These are phyloP conservation scores for Psidium friedrichsthalianum DNA, from an alignment of 345 rosid genomes.

Conservation along the genomic window DNA sequence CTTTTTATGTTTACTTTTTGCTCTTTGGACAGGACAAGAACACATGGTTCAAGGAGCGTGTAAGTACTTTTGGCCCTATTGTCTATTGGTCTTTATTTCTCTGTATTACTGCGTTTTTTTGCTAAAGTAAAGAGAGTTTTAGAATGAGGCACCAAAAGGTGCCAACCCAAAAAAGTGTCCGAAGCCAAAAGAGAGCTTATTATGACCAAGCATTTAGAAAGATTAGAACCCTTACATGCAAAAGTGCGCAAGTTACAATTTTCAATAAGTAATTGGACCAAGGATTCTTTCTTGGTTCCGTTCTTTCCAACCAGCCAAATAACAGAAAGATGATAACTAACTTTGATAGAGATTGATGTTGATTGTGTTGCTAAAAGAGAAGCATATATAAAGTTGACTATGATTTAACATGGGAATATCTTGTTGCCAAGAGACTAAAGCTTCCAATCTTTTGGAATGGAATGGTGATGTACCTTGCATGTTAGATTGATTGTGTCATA, in stretches of 20 bases:
- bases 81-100: neutral
- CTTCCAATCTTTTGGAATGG: neutral
- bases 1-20: neutral
- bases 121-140: neutral
- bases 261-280: neutral
- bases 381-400: neutral
- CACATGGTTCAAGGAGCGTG: conserved; percentile 67
- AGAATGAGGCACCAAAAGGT: neutral
- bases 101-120: neutral
- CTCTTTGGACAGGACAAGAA: conserved; percentile 43
- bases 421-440: neutral
- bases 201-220: neutral
- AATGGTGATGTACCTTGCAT: neutral
- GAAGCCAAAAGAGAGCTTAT: neutral
- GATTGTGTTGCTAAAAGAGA: neutral
- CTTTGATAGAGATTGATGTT: neutral
- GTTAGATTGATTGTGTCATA: neutral
- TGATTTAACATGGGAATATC: neutral
- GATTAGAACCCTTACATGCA: neutral
- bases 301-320: neutral
- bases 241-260: neutral
- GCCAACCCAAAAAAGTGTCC: neutral
- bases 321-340: neutral
- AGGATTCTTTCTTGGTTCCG: neutral
- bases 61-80: conserved; percentile 31